Evolutionary conservation across 1,284 basidiomycete genomes (phyloP).

Genomic region (Lignosus rhinocerotis): DNA sequence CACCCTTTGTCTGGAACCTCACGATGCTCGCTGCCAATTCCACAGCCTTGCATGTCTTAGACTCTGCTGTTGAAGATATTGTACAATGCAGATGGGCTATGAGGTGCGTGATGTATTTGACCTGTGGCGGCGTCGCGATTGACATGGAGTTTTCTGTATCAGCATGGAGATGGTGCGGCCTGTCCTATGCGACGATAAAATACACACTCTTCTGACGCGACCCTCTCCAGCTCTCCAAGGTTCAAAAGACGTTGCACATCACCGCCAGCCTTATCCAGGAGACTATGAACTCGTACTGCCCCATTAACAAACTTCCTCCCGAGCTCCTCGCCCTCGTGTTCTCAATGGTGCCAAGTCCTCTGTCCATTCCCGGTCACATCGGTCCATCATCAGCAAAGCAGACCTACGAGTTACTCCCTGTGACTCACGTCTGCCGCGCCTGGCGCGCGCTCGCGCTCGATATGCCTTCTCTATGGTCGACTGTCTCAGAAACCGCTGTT

Average conservation of each 20-base stretch:
- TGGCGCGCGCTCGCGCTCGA: conserved; percentile 20
- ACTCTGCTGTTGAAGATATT: not conserved
- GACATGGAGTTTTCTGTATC: not conserved
- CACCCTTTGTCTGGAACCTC: not conserved
- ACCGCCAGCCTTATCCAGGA: conserved; percentile 12
- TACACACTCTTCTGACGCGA: not conserved
- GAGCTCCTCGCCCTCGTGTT: conserved; percentile 18
- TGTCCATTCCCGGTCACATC: not conserved
- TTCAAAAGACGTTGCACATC: conserved; percentile 1
- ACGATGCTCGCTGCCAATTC: not conserved
- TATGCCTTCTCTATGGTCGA: conserved; percentile 20
- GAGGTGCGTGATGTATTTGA: conserved; percentile 1
- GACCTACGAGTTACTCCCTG: conserved; percentile 17
- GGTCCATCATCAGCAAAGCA: not conserved
- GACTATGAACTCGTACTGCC: conserved; percentile 8
- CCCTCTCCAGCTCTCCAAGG: conserved; percentile 4
- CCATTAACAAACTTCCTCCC: conserved; percentile 12
- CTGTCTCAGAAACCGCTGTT: conserved; percentile 8
- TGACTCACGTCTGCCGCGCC: conserved; percentile 20
- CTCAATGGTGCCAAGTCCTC: conserved; percentile 2
- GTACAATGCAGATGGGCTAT: conserved; percentile 2
- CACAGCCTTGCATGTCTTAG: not conserved
- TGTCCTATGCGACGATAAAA: not conserved
- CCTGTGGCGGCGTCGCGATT: not conserved
- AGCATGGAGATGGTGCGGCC: not conserved